Evolutionary conservation across 176 grass and related monocot species (phyloP).

Genomic region (Alloteropsis semialata): DNA sequence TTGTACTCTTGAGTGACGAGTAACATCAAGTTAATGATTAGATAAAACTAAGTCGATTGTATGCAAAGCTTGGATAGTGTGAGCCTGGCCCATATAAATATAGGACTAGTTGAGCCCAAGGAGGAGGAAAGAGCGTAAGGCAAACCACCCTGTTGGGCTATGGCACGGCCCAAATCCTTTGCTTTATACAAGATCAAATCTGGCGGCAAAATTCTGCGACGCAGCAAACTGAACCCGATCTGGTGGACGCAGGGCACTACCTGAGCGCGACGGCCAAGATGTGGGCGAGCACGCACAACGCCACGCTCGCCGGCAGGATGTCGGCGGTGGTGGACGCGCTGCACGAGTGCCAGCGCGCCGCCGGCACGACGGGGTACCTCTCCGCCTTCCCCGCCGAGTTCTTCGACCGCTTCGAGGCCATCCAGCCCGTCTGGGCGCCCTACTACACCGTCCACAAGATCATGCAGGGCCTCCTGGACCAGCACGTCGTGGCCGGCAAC

Average conservation of each 20-base stretch:
- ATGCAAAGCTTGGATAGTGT: no score
- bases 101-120: neutral
- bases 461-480: slow-evolving; percentile 92
- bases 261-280: slow-evolving; percentile 75
- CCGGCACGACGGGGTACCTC: slow-evolving; percentile 80
- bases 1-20: no score
- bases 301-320: slow-evolving; percentile 71
- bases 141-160: neutral
- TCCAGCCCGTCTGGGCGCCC: slow-evolving; percentile 84
- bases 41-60: no score
- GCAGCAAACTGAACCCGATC: no score
- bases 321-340: slow-evolving; percentile 61
- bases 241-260: slow-evolving; percentile 67
- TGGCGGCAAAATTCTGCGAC: neutral
- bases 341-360: slow-evolving; percentile 59
- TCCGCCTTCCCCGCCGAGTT: slow-evolving; percentile 91
- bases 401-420: slow-evolving; percentile 93
- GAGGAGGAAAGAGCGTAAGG: no score
- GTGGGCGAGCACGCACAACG: slow-evolving; percentile 92
- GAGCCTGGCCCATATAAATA: neutral
- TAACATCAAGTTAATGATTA: no score
- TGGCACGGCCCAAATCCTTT: neutral
- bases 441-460: slow-evolving; percentile 99
- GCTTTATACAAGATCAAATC: neutral
- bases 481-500: slow-evolving; percentile 64